phyloP scores from a whole-genome alignment of 208 protist species.

The Tetramitus jugosus region DNA sequence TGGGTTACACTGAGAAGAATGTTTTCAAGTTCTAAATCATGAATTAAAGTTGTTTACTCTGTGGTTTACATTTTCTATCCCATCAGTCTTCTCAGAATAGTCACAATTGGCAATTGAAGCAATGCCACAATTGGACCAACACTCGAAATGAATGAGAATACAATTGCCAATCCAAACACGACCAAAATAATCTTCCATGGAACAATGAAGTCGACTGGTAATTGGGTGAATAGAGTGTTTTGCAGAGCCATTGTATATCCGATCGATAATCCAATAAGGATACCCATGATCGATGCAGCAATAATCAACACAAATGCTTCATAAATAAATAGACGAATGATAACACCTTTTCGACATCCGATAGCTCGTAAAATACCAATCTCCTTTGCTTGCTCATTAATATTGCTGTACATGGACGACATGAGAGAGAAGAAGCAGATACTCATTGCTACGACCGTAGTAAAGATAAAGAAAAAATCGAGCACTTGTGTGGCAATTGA shows the following conservation, averaged over 20 bases:
- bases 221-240: conserved; percentile 69
- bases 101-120: background rate
- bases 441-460: conserved; percentile 68
- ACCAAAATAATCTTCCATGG: conserved; percentile 52
- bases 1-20: conserved; percentile 70
- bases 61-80: background rate
- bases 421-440: conserved; percentile 87
- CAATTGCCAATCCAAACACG: background rate
- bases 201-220: conserved; percentile 75
- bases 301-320: conserved; percentile 86
- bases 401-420: conserved; percentile 78
- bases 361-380: conserved; percentile 82
- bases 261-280: conserved; percentile 69
- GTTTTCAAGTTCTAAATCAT: conserved; percentile 73
- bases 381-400: conserved; percentile 83
- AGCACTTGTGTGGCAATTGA: conserved; percentile 54
- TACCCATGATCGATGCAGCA: conserved; percentile 66
- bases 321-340: conserved; percentile 82
- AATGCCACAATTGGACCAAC: background rate
- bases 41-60: background rate
- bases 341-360: conserved; percentile 58
- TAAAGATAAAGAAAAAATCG: conserved; percentile 75
- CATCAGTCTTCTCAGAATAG: conserved; percentile 1
- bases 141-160: background rate
- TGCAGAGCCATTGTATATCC: conserved; percentile 77